These are phyloP conservation scores for Quercus lobata DNA, from an alignment of 331 rosid genomes.

Conservation along the genomic window DNA sequence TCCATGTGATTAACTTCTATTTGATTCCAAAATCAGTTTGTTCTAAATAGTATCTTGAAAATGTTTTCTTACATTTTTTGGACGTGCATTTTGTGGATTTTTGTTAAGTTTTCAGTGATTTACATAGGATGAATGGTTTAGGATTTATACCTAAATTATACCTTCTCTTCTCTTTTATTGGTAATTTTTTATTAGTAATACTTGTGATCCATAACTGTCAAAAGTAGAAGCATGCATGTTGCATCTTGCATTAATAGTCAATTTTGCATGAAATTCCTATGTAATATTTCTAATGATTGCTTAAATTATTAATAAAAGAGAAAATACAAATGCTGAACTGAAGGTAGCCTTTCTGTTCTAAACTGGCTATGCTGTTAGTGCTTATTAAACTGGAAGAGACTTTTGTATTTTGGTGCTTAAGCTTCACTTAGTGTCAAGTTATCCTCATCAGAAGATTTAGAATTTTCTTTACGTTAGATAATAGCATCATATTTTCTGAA, in stretches of 20 bases:
- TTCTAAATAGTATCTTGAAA: neutral
- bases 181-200: constrained; percentile 8
- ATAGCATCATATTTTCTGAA: neutral
- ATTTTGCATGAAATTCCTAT: neutral
- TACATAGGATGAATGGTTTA: neutral
- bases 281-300: neutral
- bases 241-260: neutral
- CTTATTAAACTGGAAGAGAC: neutral
- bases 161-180: neutral
- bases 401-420: neutral
- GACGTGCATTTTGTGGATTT: too few species aligned
- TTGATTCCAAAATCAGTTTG: neutral
- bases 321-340: neutral
- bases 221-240: neutral
- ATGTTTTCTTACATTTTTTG: too few species aligned
- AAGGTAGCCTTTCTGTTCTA: too few species aligned
- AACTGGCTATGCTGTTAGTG: neutral
- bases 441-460: neutral
- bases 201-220: neutral
- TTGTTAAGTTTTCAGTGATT: neutral
- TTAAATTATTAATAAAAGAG: neutral
- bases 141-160: neutral
- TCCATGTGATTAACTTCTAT: neutral
- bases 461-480: neutral
- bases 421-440: neutral